Conservation (phyloP, 371 early-diverging fungal genomes). For the Cokeromyces recurvatus region DNA sequence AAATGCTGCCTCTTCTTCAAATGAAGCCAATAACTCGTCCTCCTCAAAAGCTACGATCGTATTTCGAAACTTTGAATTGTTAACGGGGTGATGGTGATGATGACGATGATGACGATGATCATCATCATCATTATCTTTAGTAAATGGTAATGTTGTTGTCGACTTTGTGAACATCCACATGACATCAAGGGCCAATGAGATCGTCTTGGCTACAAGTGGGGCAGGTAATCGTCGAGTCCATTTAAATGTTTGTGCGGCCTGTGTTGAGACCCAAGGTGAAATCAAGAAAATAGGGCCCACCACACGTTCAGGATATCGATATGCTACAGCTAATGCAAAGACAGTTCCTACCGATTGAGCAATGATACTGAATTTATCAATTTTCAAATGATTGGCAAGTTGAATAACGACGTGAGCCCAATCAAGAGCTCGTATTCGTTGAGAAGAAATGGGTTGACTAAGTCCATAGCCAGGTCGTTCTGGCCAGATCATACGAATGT, state of each 20-base stretch:
- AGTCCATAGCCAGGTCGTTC: constrained; percentile 51
- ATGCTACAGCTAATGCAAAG: constrained; percentile 39
- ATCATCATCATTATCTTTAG: neutral
- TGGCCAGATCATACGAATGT: constrained; percentile 42
- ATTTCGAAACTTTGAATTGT: constrained; percentile 1
- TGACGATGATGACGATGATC: neutral
- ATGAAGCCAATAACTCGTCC: constrained; percentile 29
- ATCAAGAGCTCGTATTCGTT: constrained; percentile 35
- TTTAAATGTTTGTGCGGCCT: constrained; percentile 45
- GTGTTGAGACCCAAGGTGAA: constrained; percentile 53
- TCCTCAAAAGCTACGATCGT: constrained; percentile 27
- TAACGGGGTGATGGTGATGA: too few relatives aligned
- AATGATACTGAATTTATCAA: constrained; percentile 35
- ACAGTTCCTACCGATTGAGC: constrained; percentile 49
- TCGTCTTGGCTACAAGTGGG: constrained; percentile 32
- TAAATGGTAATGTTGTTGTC: neutral
- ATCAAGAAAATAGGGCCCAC: constrained; percentile 37
- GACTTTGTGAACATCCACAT: constrained; percentile 20
- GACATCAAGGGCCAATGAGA: constrained; percentile 43
- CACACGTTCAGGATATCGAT: constrained; percentile 31
- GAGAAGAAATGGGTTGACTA: constrained; percentile 35
- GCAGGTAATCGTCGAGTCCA: constrained; percentile 48
- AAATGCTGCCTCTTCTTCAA: constrained; percentile 22
- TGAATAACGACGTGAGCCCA: constrained; percentile 48
- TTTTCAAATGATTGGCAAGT: constrained; percentile 30